Conservation (phyloP, 768 basidiomycete genomes). For the Candolleomyces aberdarensis region DNA sequence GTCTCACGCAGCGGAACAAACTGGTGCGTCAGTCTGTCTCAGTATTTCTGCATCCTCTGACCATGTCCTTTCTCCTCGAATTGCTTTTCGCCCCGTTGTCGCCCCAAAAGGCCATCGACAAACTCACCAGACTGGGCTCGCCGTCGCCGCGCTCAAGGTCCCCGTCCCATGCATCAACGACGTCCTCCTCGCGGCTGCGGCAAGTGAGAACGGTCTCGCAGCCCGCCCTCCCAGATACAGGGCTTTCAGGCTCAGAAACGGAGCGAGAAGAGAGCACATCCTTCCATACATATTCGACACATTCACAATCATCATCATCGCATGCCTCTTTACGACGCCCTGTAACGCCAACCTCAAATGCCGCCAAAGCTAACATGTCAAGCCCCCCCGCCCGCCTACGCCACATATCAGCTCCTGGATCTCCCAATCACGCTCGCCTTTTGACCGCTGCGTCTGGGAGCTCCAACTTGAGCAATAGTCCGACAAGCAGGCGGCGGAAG, state of each 20-base stretch:
- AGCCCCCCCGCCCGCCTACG: constrained; percentile 14
- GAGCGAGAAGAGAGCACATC: constrained; percentile 59
- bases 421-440: constrained; percentile 30
- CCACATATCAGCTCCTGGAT: constrained; percentile 28
- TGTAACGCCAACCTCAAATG: constrained; percentile 14
- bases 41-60: constrained; percentile 8
- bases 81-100: constrained; percentile 26
- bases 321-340: constrained; percentile 16
- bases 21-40: constrained; percentile 46
- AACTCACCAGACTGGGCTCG: constrained; percentile 57
- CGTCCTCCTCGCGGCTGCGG: constrained; percentile 22
- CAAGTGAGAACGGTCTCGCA: constrained; percentile 14
- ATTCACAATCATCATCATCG: constrained; percentile 21
- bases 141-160: constrained; percentile 37
- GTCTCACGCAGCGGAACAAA: constrained; percentile 67
- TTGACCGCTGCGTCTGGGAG: constrained; percentile 14
- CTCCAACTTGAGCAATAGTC: constrained; percentile 24
- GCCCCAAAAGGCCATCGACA: constrained; percentile 57
- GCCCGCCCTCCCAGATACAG: constrained; percentile 29
- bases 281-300: constrained; percentile 26
- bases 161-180: constrained; percentile 25
- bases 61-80: constrained; percentile 22
- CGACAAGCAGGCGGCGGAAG: constrained; percentile 24
- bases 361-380: neutral
- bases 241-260: constrained; percentile 76